Percentiles rank a stretch among this genome's conserved stretches.
These are phyloP conservation scores for Physcomitrium patens DNA, from an alignment of 225 moss, liverwort and hornwort genomes.

Conservation along the genomic window DNA sequence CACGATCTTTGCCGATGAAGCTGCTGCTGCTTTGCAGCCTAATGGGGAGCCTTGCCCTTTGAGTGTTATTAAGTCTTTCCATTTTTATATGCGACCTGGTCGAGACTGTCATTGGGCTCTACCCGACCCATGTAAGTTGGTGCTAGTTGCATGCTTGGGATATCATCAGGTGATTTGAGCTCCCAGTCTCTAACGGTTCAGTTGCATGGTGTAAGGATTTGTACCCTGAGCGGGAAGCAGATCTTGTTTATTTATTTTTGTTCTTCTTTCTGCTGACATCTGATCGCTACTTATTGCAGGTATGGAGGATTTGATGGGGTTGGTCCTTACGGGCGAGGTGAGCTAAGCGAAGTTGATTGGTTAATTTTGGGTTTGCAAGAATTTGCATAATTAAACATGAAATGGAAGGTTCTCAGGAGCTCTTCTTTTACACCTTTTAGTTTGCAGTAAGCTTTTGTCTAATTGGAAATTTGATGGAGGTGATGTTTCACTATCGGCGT, in stretches of 20 bases:
- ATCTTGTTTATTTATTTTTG: not conserved
- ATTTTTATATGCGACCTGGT: conserved; percentile 75
- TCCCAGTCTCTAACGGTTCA: conserved; percentile 59
- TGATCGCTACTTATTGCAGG: conserved; percentile 52
- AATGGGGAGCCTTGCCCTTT: conserved; percentile 88
- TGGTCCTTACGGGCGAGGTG: conserved; percentile 73
- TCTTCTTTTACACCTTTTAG: not conserved
- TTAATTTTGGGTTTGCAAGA: conserved; percentile 29
- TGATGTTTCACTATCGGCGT: not conserved
- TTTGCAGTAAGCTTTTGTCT: not conserved
- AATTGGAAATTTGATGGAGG: not conserved
- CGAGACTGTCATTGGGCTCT: conserved; percentile 68
- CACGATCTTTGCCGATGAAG: conserved; percentile 91
- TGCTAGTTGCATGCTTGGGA: conserved; percentile 67
- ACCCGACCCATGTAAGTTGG: conserved; percentile 61
- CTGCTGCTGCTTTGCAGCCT: conserved; percentile 83
- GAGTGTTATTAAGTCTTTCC: conserved; percentile 84
- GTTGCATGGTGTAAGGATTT: conserved; percentile 42
- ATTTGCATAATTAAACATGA: not conserved
- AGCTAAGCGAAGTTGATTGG: conserved; percentile 41
- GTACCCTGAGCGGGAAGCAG: conserved; percentile 7
- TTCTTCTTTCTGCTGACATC: conserved; percentile 38
- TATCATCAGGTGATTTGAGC: conserved; percentile 65
- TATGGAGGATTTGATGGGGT: conserved; percentile 85
- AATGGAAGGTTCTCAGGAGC: not conserved